A percentile compares a stretch with the other conserved stretches of the same genome.
Evolutionary conservation across 108 stramenopile species (phyloP).

Genomic region (Cyclotella choctawhatcheeana): DNA sequence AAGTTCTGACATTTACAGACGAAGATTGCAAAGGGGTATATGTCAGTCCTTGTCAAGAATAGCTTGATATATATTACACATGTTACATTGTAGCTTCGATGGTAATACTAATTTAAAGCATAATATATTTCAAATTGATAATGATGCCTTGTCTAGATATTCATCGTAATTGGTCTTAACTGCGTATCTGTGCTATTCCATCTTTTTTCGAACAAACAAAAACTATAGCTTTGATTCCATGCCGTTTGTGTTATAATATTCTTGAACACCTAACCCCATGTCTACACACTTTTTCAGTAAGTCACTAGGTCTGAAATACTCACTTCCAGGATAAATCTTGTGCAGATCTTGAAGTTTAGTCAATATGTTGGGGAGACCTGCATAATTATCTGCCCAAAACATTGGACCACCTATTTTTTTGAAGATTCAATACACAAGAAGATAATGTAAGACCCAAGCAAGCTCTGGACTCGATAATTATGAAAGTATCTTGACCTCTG

Average conservation of each 20-base stretch:
- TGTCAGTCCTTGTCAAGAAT: slow-evolving; percentile 69
- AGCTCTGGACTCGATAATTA: not conserved
- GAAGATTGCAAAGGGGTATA: slow-evolving; percentile 88
- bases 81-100: too few species aligned
- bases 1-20: slow-evolving; percentile 95
- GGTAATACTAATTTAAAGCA: too few species aligned
- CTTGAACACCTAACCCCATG: slow-evolving; percentile 68
- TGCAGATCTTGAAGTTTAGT: slow-evolving; percentile 57
- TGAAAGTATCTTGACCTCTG: not conserved
- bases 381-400: slow-evolving; percentile 90
- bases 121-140: too few species aligned
- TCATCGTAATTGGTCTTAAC: too few species aligned
- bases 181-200: too few species aligned
- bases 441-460: not conserved
- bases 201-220: too few species aligned
- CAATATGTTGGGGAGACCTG: slow-evolving; percentile 69
- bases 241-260: slow-evolving; percentile 51
- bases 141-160: too few species aligned
- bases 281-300: slow-evolving; percentile 75
- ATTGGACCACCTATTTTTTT: slow-evolving; percentile 87
- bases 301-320: slow-evolving; percentile 74
- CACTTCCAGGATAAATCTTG: slow-evolving; percentile 67
- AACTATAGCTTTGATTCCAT: slow-evolving; percentile 35
- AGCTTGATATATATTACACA: too few species aligned
- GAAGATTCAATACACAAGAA: too few species aligned